phyloP scores from a whole-genome alignment of 2,329 filamentous ascomycete species.

The Verticillium zaregamsianum region DNA sequence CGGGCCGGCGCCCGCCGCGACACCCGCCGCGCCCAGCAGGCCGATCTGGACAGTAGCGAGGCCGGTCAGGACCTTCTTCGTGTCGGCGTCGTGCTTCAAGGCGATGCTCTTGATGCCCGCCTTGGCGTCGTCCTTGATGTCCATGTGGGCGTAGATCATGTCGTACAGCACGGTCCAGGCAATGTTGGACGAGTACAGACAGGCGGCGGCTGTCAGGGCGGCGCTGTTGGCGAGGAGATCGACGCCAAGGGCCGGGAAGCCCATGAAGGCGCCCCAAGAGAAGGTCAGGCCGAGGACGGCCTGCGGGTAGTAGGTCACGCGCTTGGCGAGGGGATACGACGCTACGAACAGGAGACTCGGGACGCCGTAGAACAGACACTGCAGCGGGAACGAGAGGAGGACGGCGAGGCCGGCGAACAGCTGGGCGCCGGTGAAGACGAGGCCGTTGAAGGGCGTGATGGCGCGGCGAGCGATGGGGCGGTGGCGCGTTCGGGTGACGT shows the following conservation, averaged over 20 bases:
- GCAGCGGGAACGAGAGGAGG: constrained; percentile 68
- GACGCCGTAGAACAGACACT: constrained; percentile 73
- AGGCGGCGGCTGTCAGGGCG: constrained; percentile 61
- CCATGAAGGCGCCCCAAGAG: constrained; percentile 85
- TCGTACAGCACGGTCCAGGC: constrained; percentile 88
- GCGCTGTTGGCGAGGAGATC: constrained; percentile 63
- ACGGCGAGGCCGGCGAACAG: constrained; percentile 69
- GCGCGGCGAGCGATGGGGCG: constrained; percentile 79
- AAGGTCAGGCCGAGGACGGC: constrained; percentile 79
- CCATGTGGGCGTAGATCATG: constrained; percentile 93
- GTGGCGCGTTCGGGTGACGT: constrained; percentile 70
- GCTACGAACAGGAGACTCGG: constrained; percentile 72
- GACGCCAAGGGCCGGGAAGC: constrained; percentile 77
- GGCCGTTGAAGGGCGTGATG: constrained; percentile 64
- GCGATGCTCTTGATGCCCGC: constrained; percentile 88
- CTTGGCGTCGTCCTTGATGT: constrained; percentile 79
- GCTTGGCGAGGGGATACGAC: constrained; percentile 77
- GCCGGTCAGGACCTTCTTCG: constrained; percentile 70
- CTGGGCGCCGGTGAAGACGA: constrained; percentile 71
- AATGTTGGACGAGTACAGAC: constrained; percentile 73
- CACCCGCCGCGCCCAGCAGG: constrained; percentile 65
- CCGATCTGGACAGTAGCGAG: constrained; percentile 66
- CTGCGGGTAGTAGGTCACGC: constrained; percentile 84
- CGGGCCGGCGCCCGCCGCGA: constrained; percentile 63
- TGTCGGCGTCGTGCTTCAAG: constrained; percentile 71